Evolutionary conservation across 805 yeast genomes (phyloP), one percentile per base, ranked within the genome.

Genomic region (Lachancea mirantina): DNA sequence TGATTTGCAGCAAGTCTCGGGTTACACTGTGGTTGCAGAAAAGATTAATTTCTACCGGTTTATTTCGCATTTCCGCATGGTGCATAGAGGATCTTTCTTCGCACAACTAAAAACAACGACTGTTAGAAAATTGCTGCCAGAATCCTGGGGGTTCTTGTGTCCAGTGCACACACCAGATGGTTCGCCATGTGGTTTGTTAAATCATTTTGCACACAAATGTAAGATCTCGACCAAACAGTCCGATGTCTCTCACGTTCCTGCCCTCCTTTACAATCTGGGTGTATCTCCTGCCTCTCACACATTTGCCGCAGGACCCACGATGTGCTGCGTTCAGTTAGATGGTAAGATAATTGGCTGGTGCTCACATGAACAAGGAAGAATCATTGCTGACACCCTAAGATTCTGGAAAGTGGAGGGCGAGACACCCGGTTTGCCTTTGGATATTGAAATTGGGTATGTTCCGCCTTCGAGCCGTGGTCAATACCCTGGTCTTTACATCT

Each of bases 121-220:
- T 1, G 98, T 92, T 30, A 78, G 98, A 68, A 92, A 92, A 60
- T 68, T 92, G 50, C 71, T 92, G 38, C 98, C 98, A 1, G 98
- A 92, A 61, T 84, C 96, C 1, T 92, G 98, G 98, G 98, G 98
- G 3, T 92, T 92, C 73, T 64, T 92, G 49, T 92, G 98, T 65
- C 98, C 98, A 8, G 98, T 92, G 15, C 98, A 92, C 61, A 92
- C 98, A 9, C 98, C 98, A 5, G 98, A 92, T 80, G 98, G 98
- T 49, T 83, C 97, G 32, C 98, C 98, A 14, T 92, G 98, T 77
- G 98, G 98, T 67, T 70, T 92, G 58, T 68, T 92, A 52, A 92
- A 92, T 64, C 98, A 92, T 70, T 78, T 92, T 65, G 81, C 97
- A 7, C 96, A 92, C 64, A 87, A 84, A 61, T 92, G 98, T 71